phyloP scores from a whole-genome alignment of 2,329 filamentous ascomycete species.

The Monosporascus ibericus region DNA sequence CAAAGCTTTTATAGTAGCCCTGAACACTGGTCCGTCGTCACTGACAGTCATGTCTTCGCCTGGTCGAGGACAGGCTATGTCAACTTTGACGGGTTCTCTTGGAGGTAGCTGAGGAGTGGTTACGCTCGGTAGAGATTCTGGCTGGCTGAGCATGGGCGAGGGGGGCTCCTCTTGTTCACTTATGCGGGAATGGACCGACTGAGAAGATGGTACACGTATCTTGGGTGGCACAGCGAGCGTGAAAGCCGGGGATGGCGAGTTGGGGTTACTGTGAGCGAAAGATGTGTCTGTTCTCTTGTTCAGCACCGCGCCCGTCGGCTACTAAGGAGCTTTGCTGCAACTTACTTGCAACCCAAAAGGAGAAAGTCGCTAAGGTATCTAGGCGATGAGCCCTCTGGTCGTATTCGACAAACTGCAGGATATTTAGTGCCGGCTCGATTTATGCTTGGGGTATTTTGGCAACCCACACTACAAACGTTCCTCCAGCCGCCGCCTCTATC shows the following conservation, averaged over 20 bases:
- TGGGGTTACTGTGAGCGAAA: slow-evolving; percentile 48
- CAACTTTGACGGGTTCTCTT: slow-evolving; percentile 66
- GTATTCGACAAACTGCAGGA: slow-evolving; percentile 81
- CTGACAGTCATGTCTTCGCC: slow-evolving; percentile 78
- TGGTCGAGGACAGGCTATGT: slow-evolving; percentile 79
- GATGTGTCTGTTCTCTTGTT: slow-evolving; percentile 34
- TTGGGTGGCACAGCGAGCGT: slow-evolving; percentile 68
- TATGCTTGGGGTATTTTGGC: background rate
- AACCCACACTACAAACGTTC: slow-evolving; percentile 79
- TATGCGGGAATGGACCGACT: slow-evolving; percentile 78
- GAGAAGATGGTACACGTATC: slow-evolving; percentile 76
- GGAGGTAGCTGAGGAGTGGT: slow-evolving; percentile 11
- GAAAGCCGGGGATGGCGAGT: slow-evolving; percentile 65
- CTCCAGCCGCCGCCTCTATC: slow-evolving; percentile 90
- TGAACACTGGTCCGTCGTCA: slow-evolving; percentile 91
- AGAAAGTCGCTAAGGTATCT: slow-evolving; percentile 84
- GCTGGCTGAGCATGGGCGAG: slow-evolving; percentile 41
- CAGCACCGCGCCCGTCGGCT: background rate
- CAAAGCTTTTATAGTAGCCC: slow-evolving; percentile 91
- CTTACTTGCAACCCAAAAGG: slow-evolving; percentile 87
- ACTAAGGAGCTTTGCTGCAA: slow-evolving; percentile 8
- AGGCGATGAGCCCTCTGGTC: slow-evolving; percentile 87
- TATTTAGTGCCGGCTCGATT: slow-evolving; percentile 18
- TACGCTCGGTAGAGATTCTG: slow-evolving; percentile 27
- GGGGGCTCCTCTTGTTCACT: slow-evolving; percentile 63